Conservation (phyloP, 192 early-diverging fungal genomes). For the Bifiguratus adelaidae region DNA sequence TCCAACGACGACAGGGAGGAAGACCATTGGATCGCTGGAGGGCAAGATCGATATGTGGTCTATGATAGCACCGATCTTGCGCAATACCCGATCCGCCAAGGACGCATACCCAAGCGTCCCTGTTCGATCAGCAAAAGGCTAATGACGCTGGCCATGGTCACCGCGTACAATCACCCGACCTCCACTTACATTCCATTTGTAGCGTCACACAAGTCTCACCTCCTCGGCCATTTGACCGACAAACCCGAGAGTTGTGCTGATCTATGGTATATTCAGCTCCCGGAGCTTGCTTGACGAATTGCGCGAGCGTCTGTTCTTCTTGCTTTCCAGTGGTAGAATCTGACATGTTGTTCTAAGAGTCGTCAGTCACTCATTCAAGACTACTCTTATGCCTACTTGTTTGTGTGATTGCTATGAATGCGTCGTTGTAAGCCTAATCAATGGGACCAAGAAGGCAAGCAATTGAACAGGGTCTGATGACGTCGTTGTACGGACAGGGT, state of each 20-base stretch:
- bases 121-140: not conserved
- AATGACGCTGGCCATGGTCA: not conserved
- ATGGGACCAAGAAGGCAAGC: too few relatives aligned
- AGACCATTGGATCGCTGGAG: not conserved
- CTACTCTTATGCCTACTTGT: too few relatives aligned
- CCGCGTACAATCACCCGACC: not conserved
- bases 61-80: not conserved
- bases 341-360: too few relatives aligned
- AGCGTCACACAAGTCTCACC: conserved; percentile 23
- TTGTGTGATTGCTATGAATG: too few relatives aligned
- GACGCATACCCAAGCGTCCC: not conserved
- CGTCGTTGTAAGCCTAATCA: too few relatives aligned
- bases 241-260: conserved; percentile 17
- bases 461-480: too few relatives aligned
- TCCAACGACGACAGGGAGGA: not conserved
- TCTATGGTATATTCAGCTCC: conserved; percentile 22
- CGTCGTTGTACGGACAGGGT: too few relatives aligned
- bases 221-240: conserved; percentile 8
- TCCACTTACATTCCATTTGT: conserved; percentile 24
- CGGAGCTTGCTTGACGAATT: conserved; percentile 22
- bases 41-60: not conserved
- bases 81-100: not conserved
- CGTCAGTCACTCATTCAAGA: too few relatives aligned
- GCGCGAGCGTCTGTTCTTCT: conserved; percentile 5
- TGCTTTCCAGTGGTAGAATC: too few relatives aligned